These are phyloP conservation scores for Fusarium liriodendri DNA, from an alignment of 2,329 filamentous ascomycete genomes.

Conservation along the genomic window DNA sequence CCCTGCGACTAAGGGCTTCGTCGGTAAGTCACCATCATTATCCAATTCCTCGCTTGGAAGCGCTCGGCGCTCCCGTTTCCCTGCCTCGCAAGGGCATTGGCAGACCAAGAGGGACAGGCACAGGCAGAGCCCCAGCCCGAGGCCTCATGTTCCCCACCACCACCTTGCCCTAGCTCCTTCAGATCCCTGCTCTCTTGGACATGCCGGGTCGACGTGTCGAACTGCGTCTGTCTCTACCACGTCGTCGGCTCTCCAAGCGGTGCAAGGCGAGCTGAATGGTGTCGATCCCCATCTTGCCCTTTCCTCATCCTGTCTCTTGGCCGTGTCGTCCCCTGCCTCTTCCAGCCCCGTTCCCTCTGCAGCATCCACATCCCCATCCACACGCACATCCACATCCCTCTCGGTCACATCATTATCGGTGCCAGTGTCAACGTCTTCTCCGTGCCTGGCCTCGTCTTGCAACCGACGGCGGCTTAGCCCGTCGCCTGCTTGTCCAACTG, in stretches of 20 bases:
- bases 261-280: constrained; percentile 19
- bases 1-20: constrained; percentile 62
- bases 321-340: constrained; percentile 48
- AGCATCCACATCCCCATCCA: constrained; percentile 41
- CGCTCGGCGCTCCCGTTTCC: constrained; percentile 29
- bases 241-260: constrained; percentile 28
- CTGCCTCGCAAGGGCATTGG: constrained; percentile 31
- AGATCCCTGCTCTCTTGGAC: constrained; percentile 28
- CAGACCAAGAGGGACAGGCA: constrained; percentile 8
- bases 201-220: constrained; percentile 18
- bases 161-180: constrained; percentile 20
- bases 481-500: constrained; percentile 37
- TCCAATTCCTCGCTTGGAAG: constrained; percentile 25
- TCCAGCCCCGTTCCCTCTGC: constrained; percentile 38
- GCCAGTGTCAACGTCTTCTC: not conserved
- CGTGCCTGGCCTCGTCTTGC: constrained; percentile 4
- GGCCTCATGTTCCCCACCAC: constrained; percentile 38
- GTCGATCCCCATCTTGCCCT: constrained; percentile 30
- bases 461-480: constrained; percentile 31
- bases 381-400: constrained; percentile 50
- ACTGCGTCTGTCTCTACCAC: constrained; percentile 25
- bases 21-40: constrained; percentile 61
- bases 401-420: constrained; percentile 7
- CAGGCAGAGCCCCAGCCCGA: constrained; percentile 19
- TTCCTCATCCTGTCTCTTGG: constrained; percentile 37